These are phyloP conservation scores for Fraxinus quadrangulata DNA, from an alignment of 257 asterid species.

Conservation along the genomic window DNA sequence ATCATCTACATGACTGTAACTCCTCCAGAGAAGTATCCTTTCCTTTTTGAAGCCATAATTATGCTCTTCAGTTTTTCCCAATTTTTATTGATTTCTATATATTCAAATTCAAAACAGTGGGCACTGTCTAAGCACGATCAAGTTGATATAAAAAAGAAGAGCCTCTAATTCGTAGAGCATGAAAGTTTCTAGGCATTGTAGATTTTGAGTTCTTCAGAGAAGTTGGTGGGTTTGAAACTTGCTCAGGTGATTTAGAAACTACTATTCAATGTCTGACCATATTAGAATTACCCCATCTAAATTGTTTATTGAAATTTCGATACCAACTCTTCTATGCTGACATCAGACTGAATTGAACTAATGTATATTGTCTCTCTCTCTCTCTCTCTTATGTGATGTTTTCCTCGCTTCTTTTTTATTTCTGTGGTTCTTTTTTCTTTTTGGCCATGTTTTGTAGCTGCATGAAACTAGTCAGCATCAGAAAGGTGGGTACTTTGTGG, in stretches of 20 bases:
- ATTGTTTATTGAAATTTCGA: background rate
- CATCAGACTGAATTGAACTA: background rate
- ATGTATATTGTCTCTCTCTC: background rate
- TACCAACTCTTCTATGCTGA: background rate
- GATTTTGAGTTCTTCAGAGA: background rate
- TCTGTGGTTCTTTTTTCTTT: too few relatives aligned
- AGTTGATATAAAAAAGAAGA: slow-evolving; percentile 50
- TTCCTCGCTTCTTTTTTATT: background rate
- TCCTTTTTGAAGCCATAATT: slow-evolving; percentile 79
- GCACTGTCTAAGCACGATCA: slow-evolving; percentile 37
- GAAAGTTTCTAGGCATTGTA: background rate
- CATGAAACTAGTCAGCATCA: background rate
- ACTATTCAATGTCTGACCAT: background rate
- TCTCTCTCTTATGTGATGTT: background rate
- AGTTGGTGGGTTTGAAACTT: background rate
- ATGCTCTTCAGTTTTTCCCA: slow-evolving; percentile 87
- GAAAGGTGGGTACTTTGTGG: background rate
- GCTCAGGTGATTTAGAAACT: background rate
- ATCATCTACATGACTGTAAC: slow-evolving; percentile 56
- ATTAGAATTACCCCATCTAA: background rate
- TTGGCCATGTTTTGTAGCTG: background rate
- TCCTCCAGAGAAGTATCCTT: slow-evolving; percentile 87
- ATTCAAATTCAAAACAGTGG: slow-evolving; percentile 71
- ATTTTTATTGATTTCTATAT: slow-evolving; percentile 51
- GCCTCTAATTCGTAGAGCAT: slow-evolving; percentile 37